phyloP scores from a whole-genome alignment of 2,329 filamentous ascomycete genomes.

The Huntiella decipiens region DNA sequence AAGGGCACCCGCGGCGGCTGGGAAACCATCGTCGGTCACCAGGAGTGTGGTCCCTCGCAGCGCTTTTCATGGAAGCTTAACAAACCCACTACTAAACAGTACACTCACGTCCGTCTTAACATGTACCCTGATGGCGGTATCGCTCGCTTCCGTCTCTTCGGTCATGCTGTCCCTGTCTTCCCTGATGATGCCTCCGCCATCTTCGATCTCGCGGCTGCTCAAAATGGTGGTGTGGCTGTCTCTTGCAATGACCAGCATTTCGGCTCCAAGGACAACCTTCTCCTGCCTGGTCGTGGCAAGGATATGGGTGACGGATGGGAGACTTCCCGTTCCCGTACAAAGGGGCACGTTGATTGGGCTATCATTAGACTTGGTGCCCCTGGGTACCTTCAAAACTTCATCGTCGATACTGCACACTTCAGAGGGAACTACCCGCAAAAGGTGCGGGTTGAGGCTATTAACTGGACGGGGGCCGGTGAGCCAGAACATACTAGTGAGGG shows the following conservation, averaged over 20 bases:
- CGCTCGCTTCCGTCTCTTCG: slow-evolving; percentile 60
- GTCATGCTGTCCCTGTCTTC: slow-evolving; percentile 57
- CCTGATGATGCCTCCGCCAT: slow-evolving; percentile 44
- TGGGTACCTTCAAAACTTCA: slow-evolving; percentile 43
- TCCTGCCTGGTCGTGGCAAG: slow-evolving; percentile 59
- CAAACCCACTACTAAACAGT: slow-evolving; percentile 40
- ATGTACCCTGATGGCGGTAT: slow-evolving; percentile 81
- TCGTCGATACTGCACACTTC: slow-evolving; percentile 70
- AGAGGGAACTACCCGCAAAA: slow-evolving; percentile 69
- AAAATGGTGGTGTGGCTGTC: slow-evolving; percentile 59
- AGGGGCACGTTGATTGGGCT: slow-evolving; percentile 63
- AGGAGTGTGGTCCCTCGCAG: slow-evolving; percentile 56
- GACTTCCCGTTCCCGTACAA: slow-evolving; percentile 53
- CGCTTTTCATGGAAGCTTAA: slow-evolving; percentile 55
- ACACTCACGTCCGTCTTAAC: slow-evolving; percentile 61
- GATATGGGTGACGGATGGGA: slow-evolving; percentile 88
- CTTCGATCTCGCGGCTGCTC: slow-evolving; percentile 58
- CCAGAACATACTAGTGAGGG: slow-evolving; percentile 35
- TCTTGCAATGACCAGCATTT: slow-evolving; percentile 72
- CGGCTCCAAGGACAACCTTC: slow-evolving; percentile 59
- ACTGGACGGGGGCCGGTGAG: slow-evolving; percentile 33
- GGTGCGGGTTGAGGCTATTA: slow-evolving; percentile 45
- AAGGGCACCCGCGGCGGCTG: slow-evolving; percentile 40
- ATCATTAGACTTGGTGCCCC: slow-evolving; percentile 53
- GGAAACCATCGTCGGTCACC: slow-evolving; percentile 50